Percentiles rank a stretch among this genome's conserved stretches.
Conservation (phyloP, 805 yeast species). For the Pichia paraexigua region DNA sequence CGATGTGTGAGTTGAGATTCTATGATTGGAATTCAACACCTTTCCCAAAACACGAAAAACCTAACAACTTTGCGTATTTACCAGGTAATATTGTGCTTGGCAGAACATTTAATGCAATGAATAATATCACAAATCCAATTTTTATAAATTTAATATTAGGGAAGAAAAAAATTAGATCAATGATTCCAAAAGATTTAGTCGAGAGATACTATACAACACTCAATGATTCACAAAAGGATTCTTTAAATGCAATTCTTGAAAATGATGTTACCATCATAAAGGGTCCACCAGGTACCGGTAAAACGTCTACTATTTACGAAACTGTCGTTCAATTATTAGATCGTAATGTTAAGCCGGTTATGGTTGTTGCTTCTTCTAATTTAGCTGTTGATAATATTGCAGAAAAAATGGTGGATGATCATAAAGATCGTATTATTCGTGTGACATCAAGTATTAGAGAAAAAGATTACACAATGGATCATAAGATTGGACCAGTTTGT, state of each 20-base stretch:
- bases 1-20: slow-evolving; percentile 40
- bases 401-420: slow-evolving; percentile 49
- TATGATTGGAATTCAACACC: slow-evolving; percentile 47
- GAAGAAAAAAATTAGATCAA: slow-evolving; percentile 30
- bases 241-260: slow-evolving; percentile 63
- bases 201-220: slow-evolving; percentile 20
- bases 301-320: slow-evolving; percentile 78
- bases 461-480: slow-evolving; percentile 45
- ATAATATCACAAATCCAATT: slow-evolving; percentile 44
- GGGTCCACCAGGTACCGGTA: slow-evolving; percentile 79
- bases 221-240: slow-evolving; percentile 65
- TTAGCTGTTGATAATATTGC: slow-evolving; percentile 72
- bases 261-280: slow-evolving; percentile 49
- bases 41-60: slow-evolving; percentile 19
- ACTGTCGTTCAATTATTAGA: slow-evolving; percentile 64
- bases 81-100: slow-evolving; percentile 59
- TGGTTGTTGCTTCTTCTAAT: slow-evolving; percentile 68
- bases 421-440: slow-evolving; percentile 44
- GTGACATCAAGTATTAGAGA: slow-evolving; percentile 54
- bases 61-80: slow-evolving; percentile 32
- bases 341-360: slow-evolving; percentile 49
- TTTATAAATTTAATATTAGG: slow-evolving; percentile 31
- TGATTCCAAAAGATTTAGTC: background rate
- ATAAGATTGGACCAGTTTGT: slow-evolving; percentile 52
- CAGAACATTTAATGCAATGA: slow-evolving; percentile 59